Conservation (phyloP, 352 stramenopile species). For the Phytophthora boehmeriae region DNA sequence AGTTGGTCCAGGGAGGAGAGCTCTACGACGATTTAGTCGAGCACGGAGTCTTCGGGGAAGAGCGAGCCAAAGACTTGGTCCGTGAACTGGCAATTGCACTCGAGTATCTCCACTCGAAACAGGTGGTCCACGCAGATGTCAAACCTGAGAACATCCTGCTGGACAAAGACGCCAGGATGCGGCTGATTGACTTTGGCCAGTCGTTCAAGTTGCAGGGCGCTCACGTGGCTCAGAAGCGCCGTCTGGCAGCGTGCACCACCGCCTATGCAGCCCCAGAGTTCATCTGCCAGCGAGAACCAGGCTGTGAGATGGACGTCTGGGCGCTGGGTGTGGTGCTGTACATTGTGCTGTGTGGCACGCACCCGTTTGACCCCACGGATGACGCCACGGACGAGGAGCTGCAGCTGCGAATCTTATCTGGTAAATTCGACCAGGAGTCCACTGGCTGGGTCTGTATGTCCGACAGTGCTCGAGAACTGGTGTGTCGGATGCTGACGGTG, state of each 20-base stretch:
- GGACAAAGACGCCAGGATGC: conserved; percentile 44
- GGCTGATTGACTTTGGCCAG: conserved; percentile 85
- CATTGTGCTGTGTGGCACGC: conserved; percentile 53
- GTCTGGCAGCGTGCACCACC: conserved; percentile 31
- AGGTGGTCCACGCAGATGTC: conserved; percentile 58
- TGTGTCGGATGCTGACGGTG: conserved; percentile 49
- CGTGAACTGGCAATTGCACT: conserved; percentile 46
- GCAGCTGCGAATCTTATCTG: conserved; percentile 41
- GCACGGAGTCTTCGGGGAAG: conserved; percentile 49
- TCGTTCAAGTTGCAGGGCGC: conserved; percentile 44
- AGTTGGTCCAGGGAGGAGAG: conserved; percentile 55
- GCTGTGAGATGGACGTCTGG: conserved; percentile 62
- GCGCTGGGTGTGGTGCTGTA: conserved; percentile 63
- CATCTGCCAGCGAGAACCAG: conserved; percentile 26
- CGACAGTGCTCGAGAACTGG: conserved; percentile 41
- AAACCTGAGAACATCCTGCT: conserved; percentile 70
- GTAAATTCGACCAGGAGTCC: conserved; percentile 41
- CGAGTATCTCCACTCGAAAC: conserved; percentile 46
- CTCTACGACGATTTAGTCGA: conserved; percentile 56
- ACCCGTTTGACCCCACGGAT: conserved; percentile 67
- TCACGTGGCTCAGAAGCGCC: conserved; percentile 9
- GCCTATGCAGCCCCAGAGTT: conserved; percentile 55
- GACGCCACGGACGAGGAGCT: conserved; percentile 50
- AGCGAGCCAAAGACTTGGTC: conserved; percentile 35
- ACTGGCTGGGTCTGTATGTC: conserved; percentile 49